These are phyloP conservation scores for Camptophora hylomeconis DNA, from an alignment of 2,329 filamentous ascomycete genomes.

Conservation along the genomic window DNA sequence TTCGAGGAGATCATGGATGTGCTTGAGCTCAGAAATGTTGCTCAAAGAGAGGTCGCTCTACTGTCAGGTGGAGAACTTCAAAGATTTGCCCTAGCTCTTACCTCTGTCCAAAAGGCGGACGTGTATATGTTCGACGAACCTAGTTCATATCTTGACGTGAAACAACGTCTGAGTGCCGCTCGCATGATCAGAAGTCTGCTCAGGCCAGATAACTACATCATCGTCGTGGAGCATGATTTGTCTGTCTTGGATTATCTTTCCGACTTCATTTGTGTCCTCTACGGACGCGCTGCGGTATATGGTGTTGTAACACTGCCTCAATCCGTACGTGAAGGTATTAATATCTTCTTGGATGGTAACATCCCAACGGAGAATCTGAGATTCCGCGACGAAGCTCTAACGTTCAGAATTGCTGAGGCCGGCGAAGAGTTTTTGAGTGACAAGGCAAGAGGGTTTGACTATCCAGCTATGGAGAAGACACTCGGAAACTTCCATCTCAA, in stretches of 20 bases:
- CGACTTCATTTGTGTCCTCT: constrained; percentile 94
- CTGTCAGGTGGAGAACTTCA: constrained; percentile 97
- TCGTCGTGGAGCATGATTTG: constrained; percentile 98
- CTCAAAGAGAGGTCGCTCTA: constrained; percentile 77
- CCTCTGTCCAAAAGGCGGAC: constrained; percentile 91
- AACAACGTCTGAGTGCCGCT: constrained; percentile 89
- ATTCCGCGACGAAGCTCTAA: constrained; percentile 92
- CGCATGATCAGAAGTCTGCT: constrained; percentile 85
- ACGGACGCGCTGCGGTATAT: constrained; percentile 89
- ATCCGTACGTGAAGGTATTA: constrained; percentile 97
- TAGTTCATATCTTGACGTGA: constrained; percentile 97
- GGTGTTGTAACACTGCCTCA: constrained; percentile 93
- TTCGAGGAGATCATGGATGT: constrained; percentile 68
- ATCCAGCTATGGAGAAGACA: constrained; percentile 86
- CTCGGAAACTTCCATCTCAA: constrained; percentile 75
- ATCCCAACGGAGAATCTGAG: constrained; percentile 97
- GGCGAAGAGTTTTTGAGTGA: constrained; percentile 79
- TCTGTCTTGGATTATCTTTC: constrained; percentile 97
- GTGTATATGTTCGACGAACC: constrained; percentile 99
- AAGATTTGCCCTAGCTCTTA: constrained; percentile 90
- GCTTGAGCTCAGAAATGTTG: constrained; percentile 77
- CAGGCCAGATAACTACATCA: constrained; percentile 83
- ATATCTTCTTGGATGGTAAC: constrained; percentile 96
- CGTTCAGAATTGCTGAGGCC: constrained; percentile 85
- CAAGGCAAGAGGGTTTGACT: constrained; percentile 71